Evolutionary conservation across 2,329 filamentous ascomycete species (phyloP).

Genomic region (Hymenoscyphus infarciens): DNA sequence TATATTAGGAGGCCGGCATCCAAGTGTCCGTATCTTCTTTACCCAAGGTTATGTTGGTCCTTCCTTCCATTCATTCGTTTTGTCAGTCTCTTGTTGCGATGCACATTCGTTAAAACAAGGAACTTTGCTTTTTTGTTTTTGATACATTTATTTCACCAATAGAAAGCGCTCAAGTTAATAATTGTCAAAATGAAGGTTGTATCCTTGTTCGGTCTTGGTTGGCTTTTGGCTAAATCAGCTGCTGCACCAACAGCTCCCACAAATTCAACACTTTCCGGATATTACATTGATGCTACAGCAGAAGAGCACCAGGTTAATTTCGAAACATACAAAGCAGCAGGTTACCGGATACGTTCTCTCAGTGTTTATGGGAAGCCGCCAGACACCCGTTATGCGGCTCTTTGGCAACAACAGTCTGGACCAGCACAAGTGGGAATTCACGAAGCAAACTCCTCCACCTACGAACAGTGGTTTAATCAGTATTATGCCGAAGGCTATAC

Average conservation of each 20-base stretch:
- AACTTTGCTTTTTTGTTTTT: too few species aligned
- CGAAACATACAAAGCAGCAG: conserved; percentile 8
- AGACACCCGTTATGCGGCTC: conserved; percentile 11
- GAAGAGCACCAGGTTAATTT: conserved; percentile 9
- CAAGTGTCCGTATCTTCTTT: too few species aligned
- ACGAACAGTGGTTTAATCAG: too few species aligned
- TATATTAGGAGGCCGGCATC: too few species aligned
- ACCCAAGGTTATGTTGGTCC: too few species aligned
- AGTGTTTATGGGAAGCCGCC: conserved; percentile 9
- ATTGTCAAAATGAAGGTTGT: background rate
- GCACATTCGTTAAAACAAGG: too few species aligned
- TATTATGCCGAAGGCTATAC: too few species aligned
- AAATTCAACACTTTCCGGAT: background rate
- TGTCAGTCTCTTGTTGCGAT: too few species aligned
- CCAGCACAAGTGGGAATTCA: conserved; percentile 4
- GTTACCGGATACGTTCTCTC: conserved; percentile 13
- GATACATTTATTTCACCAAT: too few species aligned
- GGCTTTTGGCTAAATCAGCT: background rate
- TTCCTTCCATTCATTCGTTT: too few species aligned
- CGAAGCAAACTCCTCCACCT: too few species aligned
- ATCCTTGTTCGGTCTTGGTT: background rate
- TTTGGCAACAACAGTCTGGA: conserved; percentile 6
- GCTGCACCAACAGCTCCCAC: background rate
- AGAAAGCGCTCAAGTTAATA: too few species aligned
- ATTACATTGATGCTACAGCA: conserved; percentile 8